Percentiles rank a stretch among this genome's conserved stretches.
Conservation (phyloP, 2,329 filamentous ascomycete genomes). For the Cytospora piceae region DNA sequence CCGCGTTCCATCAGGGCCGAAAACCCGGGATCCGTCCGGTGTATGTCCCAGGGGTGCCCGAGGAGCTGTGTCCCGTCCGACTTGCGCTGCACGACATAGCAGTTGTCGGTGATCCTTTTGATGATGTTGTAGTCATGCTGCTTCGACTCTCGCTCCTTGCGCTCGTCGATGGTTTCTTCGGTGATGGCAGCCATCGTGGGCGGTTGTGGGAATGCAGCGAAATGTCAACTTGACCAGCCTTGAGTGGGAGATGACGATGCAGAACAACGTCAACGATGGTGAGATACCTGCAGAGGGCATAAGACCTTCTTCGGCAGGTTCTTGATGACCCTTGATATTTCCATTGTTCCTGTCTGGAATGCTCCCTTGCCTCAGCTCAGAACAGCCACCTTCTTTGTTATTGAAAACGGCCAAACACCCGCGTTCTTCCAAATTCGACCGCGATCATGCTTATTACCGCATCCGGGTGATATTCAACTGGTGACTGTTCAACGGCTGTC, state of each 20-base stretch:
- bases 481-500: not conserved
- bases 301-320: not conserved
- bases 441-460: not conserved
- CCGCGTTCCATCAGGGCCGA: conserved; percentile 37
- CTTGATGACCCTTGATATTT: not conserved
- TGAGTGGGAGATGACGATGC: not conserved
- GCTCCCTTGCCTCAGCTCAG: conserved; percentile 5
- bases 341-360: conserved; percentile 24
- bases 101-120: conserved; percentile 36
- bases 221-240: not conserved
- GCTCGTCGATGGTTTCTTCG: conserved; percentile 7
- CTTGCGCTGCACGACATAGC: conserved; percentile 41
- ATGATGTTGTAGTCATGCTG: conserved; percentile 38
- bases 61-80: conserved; percentile 42
- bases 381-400: conserved; percentile 16
- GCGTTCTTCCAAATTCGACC: not conserved
- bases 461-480: conserved; percentile 8
- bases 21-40: conserved; percentile 26
- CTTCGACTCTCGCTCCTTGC: conserved; percentile 33
- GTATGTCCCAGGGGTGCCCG: conserved; percentile 36
- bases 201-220: not conserved
- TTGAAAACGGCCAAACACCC: not conserved
- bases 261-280: not conserved
- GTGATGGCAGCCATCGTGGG: conserved; percentile 17
- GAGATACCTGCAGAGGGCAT: not conserved